Conservation (phyloP, 768 basidiomycete genomes). For the Goffeauzyma gilvescens region DNA sequence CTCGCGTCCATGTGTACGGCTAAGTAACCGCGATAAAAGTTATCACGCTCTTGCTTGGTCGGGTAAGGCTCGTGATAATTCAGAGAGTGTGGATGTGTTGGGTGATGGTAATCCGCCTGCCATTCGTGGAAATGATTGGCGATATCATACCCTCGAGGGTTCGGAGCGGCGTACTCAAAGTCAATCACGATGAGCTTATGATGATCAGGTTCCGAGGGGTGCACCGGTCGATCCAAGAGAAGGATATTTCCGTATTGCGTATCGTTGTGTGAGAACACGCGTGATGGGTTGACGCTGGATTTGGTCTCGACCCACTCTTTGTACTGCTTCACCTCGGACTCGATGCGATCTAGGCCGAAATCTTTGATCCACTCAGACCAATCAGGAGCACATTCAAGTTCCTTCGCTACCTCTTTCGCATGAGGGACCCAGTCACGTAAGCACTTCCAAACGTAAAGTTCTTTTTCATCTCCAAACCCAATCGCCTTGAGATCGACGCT, state of each 20-base stretch:
- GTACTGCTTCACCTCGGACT: constrained; percentile 49
- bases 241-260: constrained; percentile 88
- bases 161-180: constrained; percentile 88
- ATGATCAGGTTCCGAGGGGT: constrained; percentile 47
- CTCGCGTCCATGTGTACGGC: constrained; percentile 26
- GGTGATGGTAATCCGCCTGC: constrained; percentile 70
- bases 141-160: constrained; percentile 84
- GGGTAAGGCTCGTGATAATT: constrained; percentile 47
- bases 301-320: constrained; percentile 52
- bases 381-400: constrained; percentile 1
- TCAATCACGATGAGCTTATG: constrained; percentile 87
- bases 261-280: constrained; percentile 56
- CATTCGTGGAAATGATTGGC: constrained; percentile 96
- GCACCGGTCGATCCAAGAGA: constrained; percentile 40
- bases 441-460: constrained; percentile 26
- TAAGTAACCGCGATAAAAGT: constrained; percentile 75
- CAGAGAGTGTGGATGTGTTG: constrained; percentile 33
- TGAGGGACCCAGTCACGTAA: constrained; percentile 38
- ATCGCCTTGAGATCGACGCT: constrained; percentile 63
- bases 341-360: constrained; percentile 50
- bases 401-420: constrained; percentile 51
- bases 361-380: constrained; percentile 32
- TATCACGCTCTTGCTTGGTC: constrained; percentile 46
- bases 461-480: constrained; percentile 19
- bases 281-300: too few relatives aligned